A percentile compares a stretch with the other conserved stretches of the same genome.
Evolutionary conservation across 257 asterid genomes (phyloP).

Genomic region (Thymus mandschuricus): DNA sequence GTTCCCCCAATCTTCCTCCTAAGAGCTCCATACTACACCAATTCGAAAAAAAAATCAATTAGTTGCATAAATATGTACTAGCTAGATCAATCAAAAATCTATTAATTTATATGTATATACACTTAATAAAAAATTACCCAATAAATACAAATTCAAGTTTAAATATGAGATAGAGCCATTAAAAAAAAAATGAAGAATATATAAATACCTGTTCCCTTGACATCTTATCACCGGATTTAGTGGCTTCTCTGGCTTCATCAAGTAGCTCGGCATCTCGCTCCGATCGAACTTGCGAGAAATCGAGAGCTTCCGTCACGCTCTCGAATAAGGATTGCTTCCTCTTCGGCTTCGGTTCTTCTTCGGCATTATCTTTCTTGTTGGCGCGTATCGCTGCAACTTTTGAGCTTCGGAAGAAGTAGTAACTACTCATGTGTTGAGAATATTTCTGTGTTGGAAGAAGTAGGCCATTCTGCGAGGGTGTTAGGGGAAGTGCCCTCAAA

Average conservation of each 20-base stretch:
- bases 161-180: too few relatives aligned
- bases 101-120: not conserved
- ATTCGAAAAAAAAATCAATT: not conserved
- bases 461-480: slow-evolving; percentile 59
- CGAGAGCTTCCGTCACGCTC: slow-evolving; percentile 83
- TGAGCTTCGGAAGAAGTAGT: slow-evolving; percentile 34
- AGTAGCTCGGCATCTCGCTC: slow-evolving; percentile 74
- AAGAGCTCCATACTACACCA: slow-evolving; percentile 82
- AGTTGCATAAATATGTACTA: too few relatives aligned
- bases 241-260: slow-evolving; percentile 70
- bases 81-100: not conserved
- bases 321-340: slow-evolving; percentile 61
- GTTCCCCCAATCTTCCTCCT: slow-evolving; percentile 99
- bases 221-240: slow-evolving; percentile 78
- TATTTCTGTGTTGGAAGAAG: slow-evolving; percentile 29
- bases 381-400: slow-evolving; percentile 38
- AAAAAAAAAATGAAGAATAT: too few relatives aligned
- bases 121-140: too few relatives aligned
- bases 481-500: slow-evolving; percentile 50
- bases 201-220: slow-evolving; percentile 62
- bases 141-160: not conserved
- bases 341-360: slow-evolving; percentile 35
- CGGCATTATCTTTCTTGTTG: slow-evolving; percentile 42
- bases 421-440: not conserved
- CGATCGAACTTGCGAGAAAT: slow-evolving; percentile 85